These are phyloP conservation scores for Malassezia sp. DNA, from an alignment of 1,284 basidiomycete species.

Conservation along the genomic window DNA sequence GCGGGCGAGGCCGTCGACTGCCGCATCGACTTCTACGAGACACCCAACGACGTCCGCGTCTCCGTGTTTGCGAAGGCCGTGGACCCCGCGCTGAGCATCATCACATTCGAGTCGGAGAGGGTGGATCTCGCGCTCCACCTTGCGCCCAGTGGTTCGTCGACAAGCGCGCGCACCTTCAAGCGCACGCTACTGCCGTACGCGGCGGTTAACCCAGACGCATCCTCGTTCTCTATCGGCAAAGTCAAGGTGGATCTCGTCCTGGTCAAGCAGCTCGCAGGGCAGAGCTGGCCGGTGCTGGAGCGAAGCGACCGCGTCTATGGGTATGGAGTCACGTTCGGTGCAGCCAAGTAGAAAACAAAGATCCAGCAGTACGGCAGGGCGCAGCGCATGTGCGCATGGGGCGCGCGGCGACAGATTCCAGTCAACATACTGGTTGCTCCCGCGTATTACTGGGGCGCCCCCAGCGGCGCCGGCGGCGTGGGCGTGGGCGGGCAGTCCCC, in stretches of 20 bases:
- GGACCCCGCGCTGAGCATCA: constrained; percentile 23
- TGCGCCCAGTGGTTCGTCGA: constrained; percentile 22
- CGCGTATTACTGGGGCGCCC: no score
- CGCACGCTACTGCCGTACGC: constrained; percentile 29
- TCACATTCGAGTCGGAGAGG: constrained; percentile 26
- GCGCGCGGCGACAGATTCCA: no score
- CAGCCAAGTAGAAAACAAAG: not conserved
- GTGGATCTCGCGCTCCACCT: constrained; percentile 26
- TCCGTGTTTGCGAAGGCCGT: constrained; percentile 41
- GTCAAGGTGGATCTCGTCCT: constrained; percentile 45
- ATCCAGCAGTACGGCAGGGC: not conserved
- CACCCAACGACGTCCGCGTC: constrained; percentile 35
- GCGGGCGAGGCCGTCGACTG: constrained; percentile 26
- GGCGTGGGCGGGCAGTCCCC: not conserved
- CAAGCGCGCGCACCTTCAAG: constrained; percentile 24
- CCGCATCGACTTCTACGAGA: constrained; percentile 45
- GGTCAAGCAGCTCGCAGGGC: constrained; percentile 27
- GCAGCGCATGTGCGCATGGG: no score
- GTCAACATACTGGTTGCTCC: no score
- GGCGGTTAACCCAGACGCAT: constrained; percentile 22
- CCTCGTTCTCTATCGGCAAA: constrained; percentile 32
- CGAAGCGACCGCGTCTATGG: constrained; percentile 29
- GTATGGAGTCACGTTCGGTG: constrained; percentile 42
- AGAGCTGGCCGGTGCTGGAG: constrained; percentile 42
- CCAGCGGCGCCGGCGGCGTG: no score